Conservation (phyloP, 331 rosid species). For the Quercus phellos region DNA sequence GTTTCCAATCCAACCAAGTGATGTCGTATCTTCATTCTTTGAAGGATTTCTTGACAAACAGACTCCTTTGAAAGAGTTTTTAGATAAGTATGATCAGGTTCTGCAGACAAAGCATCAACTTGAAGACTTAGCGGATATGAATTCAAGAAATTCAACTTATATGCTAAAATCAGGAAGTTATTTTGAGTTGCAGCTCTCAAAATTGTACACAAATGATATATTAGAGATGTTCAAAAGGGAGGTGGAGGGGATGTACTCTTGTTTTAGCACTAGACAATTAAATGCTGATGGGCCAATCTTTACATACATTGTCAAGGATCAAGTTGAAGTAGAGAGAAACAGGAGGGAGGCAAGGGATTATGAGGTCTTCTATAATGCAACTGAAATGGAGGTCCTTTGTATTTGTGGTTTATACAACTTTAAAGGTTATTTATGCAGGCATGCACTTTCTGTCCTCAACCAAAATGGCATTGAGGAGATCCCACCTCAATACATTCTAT, state of each 20-base stretch:
- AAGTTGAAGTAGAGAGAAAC: constrained; percentile 41
- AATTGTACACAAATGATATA: constrained; percentile 50
- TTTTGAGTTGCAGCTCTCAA: constrained; percentile 56
- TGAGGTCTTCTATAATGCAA: constrained; percentile 55
- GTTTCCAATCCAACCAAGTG: constrained; percentile 40
- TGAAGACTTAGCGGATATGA: constrained; percentile 62
- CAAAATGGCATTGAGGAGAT: constrained; percentile 62
- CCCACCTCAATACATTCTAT: constrained; percentile 50
- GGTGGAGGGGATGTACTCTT: constrained; percentile 55
- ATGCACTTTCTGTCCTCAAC: constrained; percentile 50
- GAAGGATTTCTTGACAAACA: constrained; percentile 34
- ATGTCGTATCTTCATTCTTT: constrained; percentile 36
- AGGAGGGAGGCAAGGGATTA: constrained; percentile 42
- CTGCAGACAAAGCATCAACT: constrained; percentile 43
- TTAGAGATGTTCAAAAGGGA: constrained; percentile 45
- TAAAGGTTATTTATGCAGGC: constrained; percentile 68
- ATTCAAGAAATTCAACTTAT: constrained; percentile 39
- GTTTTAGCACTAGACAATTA: constrained; percentile 46
- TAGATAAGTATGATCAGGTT: constrained; percentile 47
- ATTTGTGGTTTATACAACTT: constrained; percentile 61
- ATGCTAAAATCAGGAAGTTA: constrained; percentile 41
- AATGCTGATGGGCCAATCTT: constrained; percentile 48
- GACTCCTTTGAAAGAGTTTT: constrained; percentile 47
- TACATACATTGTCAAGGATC: constrained; percentile 51
- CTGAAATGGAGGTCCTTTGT: constrained; percentile 60